phyloP scores from a whole-genome alignment of 2,329 filamentous ascomycete species.

The Hymenoscyphus salicellus region DNA sequence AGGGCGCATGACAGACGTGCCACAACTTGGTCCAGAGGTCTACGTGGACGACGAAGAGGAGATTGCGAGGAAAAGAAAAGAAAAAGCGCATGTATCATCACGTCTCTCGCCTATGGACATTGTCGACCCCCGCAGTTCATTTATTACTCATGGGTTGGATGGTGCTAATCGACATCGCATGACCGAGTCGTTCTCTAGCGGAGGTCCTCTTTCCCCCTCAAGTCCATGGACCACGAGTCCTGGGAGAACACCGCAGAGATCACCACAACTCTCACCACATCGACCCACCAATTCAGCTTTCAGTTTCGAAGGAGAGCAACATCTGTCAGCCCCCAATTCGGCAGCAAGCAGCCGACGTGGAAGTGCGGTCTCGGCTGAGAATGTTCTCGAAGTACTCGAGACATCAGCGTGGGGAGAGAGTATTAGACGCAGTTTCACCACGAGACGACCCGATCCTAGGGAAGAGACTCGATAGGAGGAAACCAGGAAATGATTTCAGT shows the following conservation, averaged over 20 bases:
- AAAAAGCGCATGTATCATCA: constrained; percentile 18
- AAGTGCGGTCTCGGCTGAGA: constrained; percentile 69
- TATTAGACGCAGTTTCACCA: constrained; percentile 82
- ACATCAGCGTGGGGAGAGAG: constrained; percentile 92
- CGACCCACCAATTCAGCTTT: constrained; percentile 37
- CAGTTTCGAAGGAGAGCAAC: constrained; percentile 32
- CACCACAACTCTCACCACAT: constrained; percentile 35
- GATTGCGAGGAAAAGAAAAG: constrained; percentile 15
- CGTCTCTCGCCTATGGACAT: constrained; percentile 30
- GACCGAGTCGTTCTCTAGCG: constrained; percentile 21
- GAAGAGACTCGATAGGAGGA: constrained; percentile 7
- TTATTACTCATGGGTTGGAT: constrained; percentile 33
- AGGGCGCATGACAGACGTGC: constrained; percentile 73
- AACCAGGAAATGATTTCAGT: background rate
- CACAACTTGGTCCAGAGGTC: constrained; percentile 83
- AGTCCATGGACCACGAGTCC: constrained; percentile 12
- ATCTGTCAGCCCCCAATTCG: constrained; percentile 21
- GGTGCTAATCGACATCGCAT: constrained; percentile 26
- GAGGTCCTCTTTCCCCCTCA: constrained; percentile 20
- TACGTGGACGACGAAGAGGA: constrained; percentile 75
- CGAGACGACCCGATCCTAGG: constrained; percentile 43
- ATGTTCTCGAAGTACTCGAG: constrained; percentile 81
- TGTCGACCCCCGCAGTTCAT: constrained; percentile 28
- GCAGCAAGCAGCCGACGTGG: constrained; percentile 56
- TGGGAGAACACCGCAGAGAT: constrained; percentile 11